These are phyloP conservation scores for Suillus subalutaceus DNA, from an alignment of 768 basidiomycete genomes.

Conservation along the genomic window DNA sequence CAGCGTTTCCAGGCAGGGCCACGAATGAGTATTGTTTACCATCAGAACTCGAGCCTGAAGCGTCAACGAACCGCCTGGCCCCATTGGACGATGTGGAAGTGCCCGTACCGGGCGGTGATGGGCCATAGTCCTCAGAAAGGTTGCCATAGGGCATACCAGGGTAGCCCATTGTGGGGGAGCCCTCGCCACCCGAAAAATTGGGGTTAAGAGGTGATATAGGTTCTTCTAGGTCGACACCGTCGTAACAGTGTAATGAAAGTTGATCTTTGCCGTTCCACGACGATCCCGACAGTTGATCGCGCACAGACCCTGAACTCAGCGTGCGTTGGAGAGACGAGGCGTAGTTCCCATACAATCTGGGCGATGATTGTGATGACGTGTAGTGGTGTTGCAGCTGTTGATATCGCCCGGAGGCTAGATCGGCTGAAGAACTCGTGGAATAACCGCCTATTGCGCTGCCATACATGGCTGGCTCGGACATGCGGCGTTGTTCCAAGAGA, in stretches of 20 bases:
- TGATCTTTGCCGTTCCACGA: constrained; percentile 35
- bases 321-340: constrained; percentile 48
- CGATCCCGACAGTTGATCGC: constrained; percentile 41
- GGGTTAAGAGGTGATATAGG: constrained; percentile 59
- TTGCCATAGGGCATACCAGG: constrained; percentile 44
- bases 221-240: constrained; percentile 43
- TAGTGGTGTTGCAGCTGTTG: constrained; percentile 47
- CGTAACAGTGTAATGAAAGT: constrained; percentile 35
- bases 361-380: constrained; percentile 32
- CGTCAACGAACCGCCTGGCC: constrained; percentile 23
- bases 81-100: constrained; percentile 58
- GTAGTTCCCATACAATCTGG: constrained; percentile 41
- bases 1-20: constrained; percentile 75
- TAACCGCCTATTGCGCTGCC: constrained; percentile 43
- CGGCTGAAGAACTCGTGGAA: constrained; percentile 33
- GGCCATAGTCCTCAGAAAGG: constrained; percentile 53
- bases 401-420: constrained; percentile 37
- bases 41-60: constrained; percentile 40
- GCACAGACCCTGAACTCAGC: constrained; percentile 45
- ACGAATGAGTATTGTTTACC: constrained; percentile 84
- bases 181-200: constrained; percentile 50
- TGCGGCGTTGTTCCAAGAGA: constrained; percentile 61
- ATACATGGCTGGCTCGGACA: constrained; percentile 66
- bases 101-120: constrained; percentile 64
- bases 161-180: constrained; percentile 36